Conservation (phyloP, 2,329 filamentous ascomycete genomes). For the Arachnomyces sp. region DNA sequence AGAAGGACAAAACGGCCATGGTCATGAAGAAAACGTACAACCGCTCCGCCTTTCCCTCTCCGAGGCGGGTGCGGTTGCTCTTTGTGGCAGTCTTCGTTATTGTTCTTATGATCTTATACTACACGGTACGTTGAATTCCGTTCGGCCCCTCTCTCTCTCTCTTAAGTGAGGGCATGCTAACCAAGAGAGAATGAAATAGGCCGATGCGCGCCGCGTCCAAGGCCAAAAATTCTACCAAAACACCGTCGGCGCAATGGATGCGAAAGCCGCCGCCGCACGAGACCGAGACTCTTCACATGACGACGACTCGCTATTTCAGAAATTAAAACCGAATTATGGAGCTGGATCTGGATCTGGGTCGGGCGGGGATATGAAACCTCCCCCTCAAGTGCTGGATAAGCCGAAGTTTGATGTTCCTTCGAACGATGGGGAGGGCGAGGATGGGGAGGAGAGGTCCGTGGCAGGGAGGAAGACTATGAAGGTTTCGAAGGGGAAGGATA, state of each 20-base stretch:
- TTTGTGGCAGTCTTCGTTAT: slow-evolving; percentile 56
- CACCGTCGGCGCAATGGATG: slow-evolving; percentile 47
- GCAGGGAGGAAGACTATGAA: slow-evolving; percentile 48
- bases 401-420: slow-evolving; percentile 43
- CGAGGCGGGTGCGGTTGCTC: slow-evolving; percentile 60
- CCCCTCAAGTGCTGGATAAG: slow-evolving; percentile 49
- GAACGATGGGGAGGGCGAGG: slow-evolving; percentile 42
- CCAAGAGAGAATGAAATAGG: slow-evolving; percentile 19
- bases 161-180: slow-evolving; percentile 1
- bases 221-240: slow-evolving; percentile 47
- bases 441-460: slow-evolving; percentile 37
- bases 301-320: slow-evolving; percentile 52
- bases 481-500: slow-evolving; percentile 30
- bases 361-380: no score
- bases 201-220: slow-evolving; percentile 31
- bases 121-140: slow-evolving; percentile 49
- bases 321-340: slow-evolving; percentile 62
- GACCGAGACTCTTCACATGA: slow-evolving; percentile 41
- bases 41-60: slow-evolving; percentile 55
- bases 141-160: neutral
- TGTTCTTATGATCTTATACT: slow-evolving; percentile 63
- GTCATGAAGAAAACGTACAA: no score
- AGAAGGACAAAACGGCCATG: no score
- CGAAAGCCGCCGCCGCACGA: slow-evolving; percentile 30
- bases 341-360: slow-evolving; percentile 59